Percentiles rank a stretch among this genome's conserved stretches.
Evolutionary conservation across 2,329 filamentous ascomycete genomes (phyloP).

Genomic region (Pezicula carpinea): DNA sequence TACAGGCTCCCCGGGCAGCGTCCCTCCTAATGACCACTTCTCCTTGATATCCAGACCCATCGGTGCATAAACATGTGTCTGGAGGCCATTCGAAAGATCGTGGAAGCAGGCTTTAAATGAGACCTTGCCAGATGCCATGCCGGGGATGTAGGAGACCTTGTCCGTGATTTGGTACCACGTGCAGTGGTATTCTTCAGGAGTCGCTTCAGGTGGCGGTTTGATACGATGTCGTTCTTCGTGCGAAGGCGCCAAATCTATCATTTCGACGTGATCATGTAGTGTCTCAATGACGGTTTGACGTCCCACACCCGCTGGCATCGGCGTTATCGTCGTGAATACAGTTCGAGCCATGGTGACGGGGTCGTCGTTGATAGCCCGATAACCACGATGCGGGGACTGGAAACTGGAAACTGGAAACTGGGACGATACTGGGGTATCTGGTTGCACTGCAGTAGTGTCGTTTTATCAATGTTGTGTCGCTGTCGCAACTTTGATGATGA

Average conservation of each 20-base stretch:
- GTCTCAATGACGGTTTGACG: conserved; percentile 68
- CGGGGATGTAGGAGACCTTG: conserved; percentile 69
- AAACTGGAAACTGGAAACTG: too few species aligned
- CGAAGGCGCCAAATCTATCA: conserved; percentile 84
- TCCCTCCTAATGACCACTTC: conserved; percentile 71
- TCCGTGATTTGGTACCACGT: conserved; percentile 78
- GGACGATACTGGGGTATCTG: too few species aligned
- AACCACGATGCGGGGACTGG: too few species aligned
- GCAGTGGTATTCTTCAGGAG: conserved; percentile 65
- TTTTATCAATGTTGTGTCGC: too few species aligned
- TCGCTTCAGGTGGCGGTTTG: conserved; percentile 60
- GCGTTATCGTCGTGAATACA: conserved; percentile 72
- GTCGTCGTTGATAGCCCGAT: neutral
- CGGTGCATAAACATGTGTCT: conserved; percentile 80
- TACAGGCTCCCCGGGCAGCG: conserved; percentile 62
- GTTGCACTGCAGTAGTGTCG: too few species aligned
- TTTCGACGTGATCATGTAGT: conserved; percentile 68
- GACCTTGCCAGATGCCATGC: conserved; percentile 59
- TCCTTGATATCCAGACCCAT: conserved; percentile 73
- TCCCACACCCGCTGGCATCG: conserved; percentile 63
- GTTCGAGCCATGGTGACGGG: conserved; percentile 58
- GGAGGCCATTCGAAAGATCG: conserved; percentile 64
- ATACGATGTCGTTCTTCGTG: conserved; percentile 67
- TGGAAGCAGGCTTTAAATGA: conserved; percentile 78
- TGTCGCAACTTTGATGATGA: too few species aligned